phyloP scores from a whole-genome alignment of 2,329 filamentous ascomycete genomes.

The Ceratocystis variospora region DNA sequence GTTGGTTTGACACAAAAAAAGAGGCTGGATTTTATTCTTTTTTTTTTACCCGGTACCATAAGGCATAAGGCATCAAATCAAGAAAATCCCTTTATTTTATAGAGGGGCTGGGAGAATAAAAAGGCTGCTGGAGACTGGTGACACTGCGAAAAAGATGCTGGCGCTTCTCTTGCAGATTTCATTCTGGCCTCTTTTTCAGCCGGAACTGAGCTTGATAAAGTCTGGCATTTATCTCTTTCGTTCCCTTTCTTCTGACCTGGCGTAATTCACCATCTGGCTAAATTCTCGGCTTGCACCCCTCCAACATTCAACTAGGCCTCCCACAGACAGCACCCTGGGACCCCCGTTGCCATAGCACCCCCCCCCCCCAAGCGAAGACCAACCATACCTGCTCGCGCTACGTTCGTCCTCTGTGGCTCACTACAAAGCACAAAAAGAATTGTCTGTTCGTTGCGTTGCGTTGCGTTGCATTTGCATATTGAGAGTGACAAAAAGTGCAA shows the following conservation, averaged over 20 bases:
- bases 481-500: conserved; percentile 1
- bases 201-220: no score
- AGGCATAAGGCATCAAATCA: not conserved
- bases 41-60: not conserved
- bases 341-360: conserved; percentile 3
- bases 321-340: not conserved
- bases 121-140: not conserved
- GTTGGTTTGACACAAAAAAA: not conserved
- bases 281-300: not conserved
- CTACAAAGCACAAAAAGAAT: not conserved
- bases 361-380: not conserved
- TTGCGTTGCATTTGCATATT: conserved; percentile 1
- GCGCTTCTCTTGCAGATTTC: not conserved
- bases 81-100: not conserved
- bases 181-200: no score
- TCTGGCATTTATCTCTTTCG: no score
- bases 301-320: not conserved
- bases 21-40: not conserved
- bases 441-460: not conserved
- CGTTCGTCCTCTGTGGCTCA: not conserved
- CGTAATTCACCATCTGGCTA: not conserved
- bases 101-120: not conserved
- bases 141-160: not conserved
- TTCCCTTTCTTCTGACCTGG: not conserved
- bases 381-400: not conserved